Percentiles rank a stretch among this genome's conserved stretches.
These are phyloP conservation scores for Blastosporella zonata DNA, from an alignment of 1,284 basidiomycete genomes.

Conservation along the genomic window DNA sequence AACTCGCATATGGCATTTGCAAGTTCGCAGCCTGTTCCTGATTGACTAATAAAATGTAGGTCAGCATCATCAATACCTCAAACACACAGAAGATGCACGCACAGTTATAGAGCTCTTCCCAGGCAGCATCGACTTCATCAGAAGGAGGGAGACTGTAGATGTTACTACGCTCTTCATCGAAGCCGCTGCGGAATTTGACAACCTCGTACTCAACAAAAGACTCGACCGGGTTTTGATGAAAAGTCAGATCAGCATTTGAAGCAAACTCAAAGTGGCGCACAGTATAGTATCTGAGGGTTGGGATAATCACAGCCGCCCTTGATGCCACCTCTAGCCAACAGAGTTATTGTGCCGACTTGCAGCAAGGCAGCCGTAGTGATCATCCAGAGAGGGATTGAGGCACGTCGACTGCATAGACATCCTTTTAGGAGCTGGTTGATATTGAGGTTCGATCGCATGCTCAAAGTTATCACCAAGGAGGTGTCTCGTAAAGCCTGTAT, in stretches of 20 bases:
- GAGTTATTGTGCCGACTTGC: conserved; percentile 1
- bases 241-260: not conserved
- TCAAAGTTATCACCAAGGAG: not conserved
- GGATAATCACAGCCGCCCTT: conserved; percentile 1
- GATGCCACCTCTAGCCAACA: conserved; percentile 1
- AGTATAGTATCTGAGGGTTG: conserved; percentile 11
- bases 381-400: conserved; percentile 10
- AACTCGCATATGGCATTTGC: conserved; percentile 26
- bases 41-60: conserved; percentile 11
- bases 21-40: conserved; percentile 24
- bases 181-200: conserved; percentile 22
- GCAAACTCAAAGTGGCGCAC: not conserved
- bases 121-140: conserved; percentile 23
- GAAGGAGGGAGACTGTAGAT: conserved; percentile 21
- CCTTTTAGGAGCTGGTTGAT: not conserved
- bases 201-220: conserved; percentile 20
- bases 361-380: conserved; percentile 1
- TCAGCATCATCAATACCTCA: not conserved
- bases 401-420: not conserved
- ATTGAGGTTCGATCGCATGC: not conserved
- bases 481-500: conserved; percentile 1
- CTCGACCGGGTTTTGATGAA: conserved; percentile 20
- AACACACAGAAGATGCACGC: not conserved
- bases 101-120: conserved; percentile 25
- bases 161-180: conserved; percentile 16